phyloP scores from a whole-genome alignment of 2,329 filamentous ascomycete species.

The Colletotrichum sp. region DNA sequence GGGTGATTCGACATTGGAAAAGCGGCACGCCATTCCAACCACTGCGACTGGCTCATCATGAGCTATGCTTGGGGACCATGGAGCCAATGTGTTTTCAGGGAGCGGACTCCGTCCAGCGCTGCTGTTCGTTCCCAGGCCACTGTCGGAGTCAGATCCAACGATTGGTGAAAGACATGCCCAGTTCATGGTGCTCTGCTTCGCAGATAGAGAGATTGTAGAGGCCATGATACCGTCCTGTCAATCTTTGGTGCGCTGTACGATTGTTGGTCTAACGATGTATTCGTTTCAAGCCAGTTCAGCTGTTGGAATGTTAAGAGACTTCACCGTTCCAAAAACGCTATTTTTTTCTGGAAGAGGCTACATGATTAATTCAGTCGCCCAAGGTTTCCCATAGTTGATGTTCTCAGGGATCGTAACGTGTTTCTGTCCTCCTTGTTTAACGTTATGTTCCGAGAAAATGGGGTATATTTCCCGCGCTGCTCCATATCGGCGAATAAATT shows the following conservation, averaged over 20 bases:
- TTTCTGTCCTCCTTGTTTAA: background rate
- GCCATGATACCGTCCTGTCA: background rate
- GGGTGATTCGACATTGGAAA: background rate
- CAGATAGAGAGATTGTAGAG: background rate
- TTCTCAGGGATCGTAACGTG: background rate
- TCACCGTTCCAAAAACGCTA: background rate
- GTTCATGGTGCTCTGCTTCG: background rate
- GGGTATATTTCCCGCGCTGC: background rate
- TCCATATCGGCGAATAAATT: background rate
- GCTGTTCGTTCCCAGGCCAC: background rate
- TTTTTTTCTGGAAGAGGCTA: background rate
- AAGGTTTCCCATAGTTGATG: background rate
- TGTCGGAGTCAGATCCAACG: background rate
- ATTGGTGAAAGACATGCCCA: background rate
- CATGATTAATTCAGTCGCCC: background rate
- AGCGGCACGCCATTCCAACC: background rate
- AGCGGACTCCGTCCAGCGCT: background rate
- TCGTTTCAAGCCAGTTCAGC: background rate
- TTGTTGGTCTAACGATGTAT: background rate
- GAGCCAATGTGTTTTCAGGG: background rate
- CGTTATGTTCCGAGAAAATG: background rate
- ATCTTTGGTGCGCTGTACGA: background rate
- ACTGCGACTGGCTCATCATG: background rate
- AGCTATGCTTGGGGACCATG: background rate
- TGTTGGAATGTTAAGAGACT: background rate